Base-by-base conservation (phyloP, 192 early-diverging fungal genomes). In the Irineochytrium annulatum region DNA sequence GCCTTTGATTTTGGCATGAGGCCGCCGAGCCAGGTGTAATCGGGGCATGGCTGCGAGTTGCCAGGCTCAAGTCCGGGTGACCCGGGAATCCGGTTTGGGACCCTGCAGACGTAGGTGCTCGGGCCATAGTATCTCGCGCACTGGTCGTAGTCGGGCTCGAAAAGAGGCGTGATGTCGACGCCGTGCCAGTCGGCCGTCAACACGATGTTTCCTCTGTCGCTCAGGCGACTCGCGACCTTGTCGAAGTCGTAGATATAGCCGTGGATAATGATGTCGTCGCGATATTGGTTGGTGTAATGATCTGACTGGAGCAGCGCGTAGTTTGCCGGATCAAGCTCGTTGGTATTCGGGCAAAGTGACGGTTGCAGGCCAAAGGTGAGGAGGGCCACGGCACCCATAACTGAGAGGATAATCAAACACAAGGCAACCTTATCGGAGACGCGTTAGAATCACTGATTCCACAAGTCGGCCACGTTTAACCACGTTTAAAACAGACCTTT, bases 351-450 rank as follows among this genome's bases (percentile, higher is more conserved):
- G 57, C 77, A 78, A 1, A 78, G 52, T 14, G 64, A 45, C 20
- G 67, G 55, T 52, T 78, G 63, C 1, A 79, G 32, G 16, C 77
- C 77, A 41, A 75, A 64, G 13, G 77, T 74, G 27, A 79, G 57
- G 52, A 79, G 78, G 5, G 64, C 72, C 3, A 77, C 69, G 3
- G 43, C 46, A 1, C 51, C 57, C 51, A 59, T 69, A 29, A 74
- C 62, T 2, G 55, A 37, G 29, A 61, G 55, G 54, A 79, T 75
- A 19, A 79, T 74, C 27, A 79, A 55, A 52, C 74, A 77, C 3
- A 77, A 28, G 30, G 74, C 61, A 48, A 74, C 44, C 74, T 75
- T 53, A 24, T 3, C 20, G 32, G 48, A 57, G 56, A 35, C 58
- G 16, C 20, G 43, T 24, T 59, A 37, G n/a, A 28, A 26, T 4